Percentiles rank a stretch among this genome's conserved stretches.
Evolutionary conservation across 2,329 filamentous ascomycete species (phyloP).

Genomic region (Fusarium sp.): DNA sequence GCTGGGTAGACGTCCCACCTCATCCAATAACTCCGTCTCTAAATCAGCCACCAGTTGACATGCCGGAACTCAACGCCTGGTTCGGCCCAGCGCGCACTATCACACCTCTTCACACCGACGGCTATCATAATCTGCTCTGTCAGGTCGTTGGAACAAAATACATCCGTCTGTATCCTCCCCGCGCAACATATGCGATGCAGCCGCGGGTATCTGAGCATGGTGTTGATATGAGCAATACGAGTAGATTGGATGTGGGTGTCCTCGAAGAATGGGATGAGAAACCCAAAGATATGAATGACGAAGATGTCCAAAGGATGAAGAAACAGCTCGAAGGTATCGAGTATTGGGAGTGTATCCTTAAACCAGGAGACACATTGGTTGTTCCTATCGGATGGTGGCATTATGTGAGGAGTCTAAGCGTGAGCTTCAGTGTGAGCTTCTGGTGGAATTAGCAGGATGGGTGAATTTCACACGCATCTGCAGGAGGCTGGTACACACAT

Average conservation of each 20-base stretch:
- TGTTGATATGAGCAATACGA: conserved; percentile 94
- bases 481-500: neutral
- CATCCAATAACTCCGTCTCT: conserved; percentile 53
- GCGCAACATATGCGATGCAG: conserved; percentile 65
- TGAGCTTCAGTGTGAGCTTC: conserved; percentile 95
- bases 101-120: conserved; percentile 92
- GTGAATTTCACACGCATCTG: neutral
- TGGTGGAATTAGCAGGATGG: conserved; percentile 76
- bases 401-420: conserved; percentile 85
- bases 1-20: conserved; percentile 74
- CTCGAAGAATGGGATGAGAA: conserved; percentile 68
- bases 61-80: conserved; percentile 88
- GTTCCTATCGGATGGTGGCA: conserved; percentile 98
- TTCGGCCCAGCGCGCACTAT: conserved; percentile 89
- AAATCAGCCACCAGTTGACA: conserved; percentile 56
- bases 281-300: conserved; percentile 39
- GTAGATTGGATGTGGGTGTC: conserved; percentile 77
- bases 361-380: conserved; percentile 84
- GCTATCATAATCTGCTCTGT: conserved; percentile 89
- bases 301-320: conserved; percentile 51
- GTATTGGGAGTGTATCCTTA: conserved; percentile 81
- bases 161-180: conserved; percentile 83
- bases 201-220: conserved; percentile 72
- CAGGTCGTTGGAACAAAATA: conserved; percentile 94
- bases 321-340: conserved; percentile 65